Conservation (phyloP, 495 filamentous ascomycete species). For the Penicillium fimorum region DNA sequence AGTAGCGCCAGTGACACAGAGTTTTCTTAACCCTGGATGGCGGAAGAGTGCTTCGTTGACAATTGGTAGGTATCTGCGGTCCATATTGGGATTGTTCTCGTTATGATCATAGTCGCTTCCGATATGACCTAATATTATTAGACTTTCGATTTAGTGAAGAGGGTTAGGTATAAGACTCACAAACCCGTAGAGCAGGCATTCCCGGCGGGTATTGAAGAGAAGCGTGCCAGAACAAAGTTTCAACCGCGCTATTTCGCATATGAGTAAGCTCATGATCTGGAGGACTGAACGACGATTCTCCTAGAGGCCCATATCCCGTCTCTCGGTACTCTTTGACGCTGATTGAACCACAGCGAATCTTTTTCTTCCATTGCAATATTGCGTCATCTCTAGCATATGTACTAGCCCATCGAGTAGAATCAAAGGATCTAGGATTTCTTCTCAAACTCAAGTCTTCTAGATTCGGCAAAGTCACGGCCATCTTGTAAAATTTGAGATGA, state of each 20-base stretch:
- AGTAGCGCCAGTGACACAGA: background rate
- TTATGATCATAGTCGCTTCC: background rate
- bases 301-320: background rate
- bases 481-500: background rate
- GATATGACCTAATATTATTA: conserved; percentile 2
- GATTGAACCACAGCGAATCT: background rate
- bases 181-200: background rate
- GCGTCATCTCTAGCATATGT: background rate
- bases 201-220: background rate
- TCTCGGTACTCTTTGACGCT: background rate
- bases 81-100: background rate
- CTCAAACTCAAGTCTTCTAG: background rate
- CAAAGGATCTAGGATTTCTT: background rate
- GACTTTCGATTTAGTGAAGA: background rate
- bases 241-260: background rate
- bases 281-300: conserved; percentile 2
- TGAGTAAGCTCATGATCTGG: background rate
- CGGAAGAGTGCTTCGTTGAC: background rate
- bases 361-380: too few species aligned
- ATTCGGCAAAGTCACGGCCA: background rate
- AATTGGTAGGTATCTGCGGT: background rate
- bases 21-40: background rate
- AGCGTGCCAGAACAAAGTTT: background rate
- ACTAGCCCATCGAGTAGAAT: background rate
- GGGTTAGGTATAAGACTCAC: background rate